Evolutionary conservation across 495 filamentous ascomycete genomes (phyloP).

Genomic region (Neurospora sp.): DNA sequence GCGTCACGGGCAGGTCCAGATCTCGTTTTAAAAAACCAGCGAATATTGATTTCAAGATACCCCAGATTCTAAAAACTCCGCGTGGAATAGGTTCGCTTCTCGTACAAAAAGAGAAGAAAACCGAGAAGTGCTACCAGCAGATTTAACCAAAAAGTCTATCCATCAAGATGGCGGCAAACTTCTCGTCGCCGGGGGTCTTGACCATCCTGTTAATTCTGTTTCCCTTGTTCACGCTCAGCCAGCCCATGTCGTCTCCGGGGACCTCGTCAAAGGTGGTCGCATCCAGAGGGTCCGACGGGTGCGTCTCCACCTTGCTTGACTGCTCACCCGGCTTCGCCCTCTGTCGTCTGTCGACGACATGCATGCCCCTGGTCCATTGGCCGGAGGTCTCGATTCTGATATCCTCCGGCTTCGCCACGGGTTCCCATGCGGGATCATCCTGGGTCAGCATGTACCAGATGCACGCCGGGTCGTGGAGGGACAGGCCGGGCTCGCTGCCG

Average conservation of each 20-base stretch:
- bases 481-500: constrained; percentile 47
- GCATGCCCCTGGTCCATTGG: constrained; percentile 92
- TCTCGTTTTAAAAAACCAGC: not conserved
- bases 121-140: not conserved
- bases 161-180: constrained; percentile 39
- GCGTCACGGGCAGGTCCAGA: not conserved
- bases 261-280: constrained; percentile 24
- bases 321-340: constrained; percentile 46
- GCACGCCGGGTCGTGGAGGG: constrained; percentile 79
- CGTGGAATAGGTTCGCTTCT: constrained; percentile 14
- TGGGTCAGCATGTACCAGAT: constrained; percentile 75
- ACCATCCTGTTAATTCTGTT: constrained; percentile 71
- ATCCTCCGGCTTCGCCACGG: constrained; percentile 46
- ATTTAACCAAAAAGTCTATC: constrained; percentile 36
- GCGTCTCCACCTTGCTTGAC: constrained; percentile 33
- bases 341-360: constrained; percentile 65
- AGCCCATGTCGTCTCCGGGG: constrained; percentile 56
- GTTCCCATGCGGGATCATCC: constrained; percentile 40
- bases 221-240: constrained; percentile 58
- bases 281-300: constrained; percentile 22
- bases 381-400: constrained; percentile 79
- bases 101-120: constrained; percentile 9
- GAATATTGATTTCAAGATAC: not conserved
- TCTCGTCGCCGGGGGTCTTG: constrained; percentile 42
- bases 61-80: constrained; percentile 2